A percentile compares a stretch with the other conserved stretches of the same genome.
phyloP scores from a whole-genome alignment of 108 stramenopile genomes.

The Phaeodactylum tricornutum region DNA sequence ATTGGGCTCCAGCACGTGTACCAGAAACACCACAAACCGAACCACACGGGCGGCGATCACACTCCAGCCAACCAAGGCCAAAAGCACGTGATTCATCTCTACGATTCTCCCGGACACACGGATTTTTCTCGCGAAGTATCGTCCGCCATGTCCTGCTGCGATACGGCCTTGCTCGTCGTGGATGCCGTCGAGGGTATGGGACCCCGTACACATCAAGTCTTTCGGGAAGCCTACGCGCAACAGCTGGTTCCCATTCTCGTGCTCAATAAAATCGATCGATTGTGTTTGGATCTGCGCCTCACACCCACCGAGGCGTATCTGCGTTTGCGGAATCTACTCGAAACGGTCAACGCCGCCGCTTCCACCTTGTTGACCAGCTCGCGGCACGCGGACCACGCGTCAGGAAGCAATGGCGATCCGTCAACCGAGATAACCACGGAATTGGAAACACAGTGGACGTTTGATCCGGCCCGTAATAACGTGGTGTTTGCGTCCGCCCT shows the following conservation, averaged over 20 bases:
- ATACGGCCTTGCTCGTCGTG: constrained; percentile 90
- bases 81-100: constrained; percentile 69
- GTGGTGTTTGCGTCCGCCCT: constrained; percentile 91
- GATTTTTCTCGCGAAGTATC: constrained; percentile 95
- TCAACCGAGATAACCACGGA: constrained; percentile 16
- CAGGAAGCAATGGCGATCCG: not conserved
- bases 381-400: not conserved
- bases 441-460: constrained; percentile 71
- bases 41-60: constrained; percentile 5
- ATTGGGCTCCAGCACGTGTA: constrained; percentile 72
- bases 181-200: constrained; percentile 96
- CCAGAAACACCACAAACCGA: not conserved
- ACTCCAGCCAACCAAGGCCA: constrained; percentile 3
- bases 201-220: constrained; percentile 90
- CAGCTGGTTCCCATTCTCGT: constrained; percentile 85
- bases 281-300: constrained; percentile 65
- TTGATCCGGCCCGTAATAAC: constrained; percentile 89
- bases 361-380: constrained; percentile 46
- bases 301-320: constrained; percentile 84
- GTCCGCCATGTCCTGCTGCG: constrained; percentile 86
- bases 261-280: constrained; percentile 90
- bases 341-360: constrained; percentile 90
- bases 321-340: constrained; percentile 79
- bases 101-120: constrained; percentile 98
- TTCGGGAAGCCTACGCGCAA: constrained; percentile 87